A percentile compares a stretch with the other conserved stretches of the same genome.
Evolutionary conservation across 345 rosid genomes (phyloP).

Genomic region (Excoecaria cochinchinensis): DNA sequence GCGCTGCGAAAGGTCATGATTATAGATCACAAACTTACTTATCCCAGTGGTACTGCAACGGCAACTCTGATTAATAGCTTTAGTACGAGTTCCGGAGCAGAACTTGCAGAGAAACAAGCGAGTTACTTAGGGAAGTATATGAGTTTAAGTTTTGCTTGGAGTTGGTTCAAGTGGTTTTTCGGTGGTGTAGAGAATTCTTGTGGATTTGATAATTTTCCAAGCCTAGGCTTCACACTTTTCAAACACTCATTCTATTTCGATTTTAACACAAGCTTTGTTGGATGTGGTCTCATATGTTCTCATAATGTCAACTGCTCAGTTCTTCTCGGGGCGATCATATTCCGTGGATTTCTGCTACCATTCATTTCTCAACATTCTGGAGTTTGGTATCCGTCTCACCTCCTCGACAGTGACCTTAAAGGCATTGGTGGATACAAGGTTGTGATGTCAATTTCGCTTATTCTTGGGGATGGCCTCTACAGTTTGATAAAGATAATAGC

Average conservation of each 20-base stretch:
- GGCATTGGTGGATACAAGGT: slow-evolving; percentile 12
- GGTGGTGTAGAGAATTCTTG: slow-evolving; percentile 1
- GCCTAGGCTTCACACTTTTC: slow-evolving; percentile 10
- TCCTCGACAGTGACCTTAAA: not conserved
- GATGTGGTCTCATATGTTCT: slow-evolving; percentile 21
- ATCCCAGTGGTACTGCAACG: slow-evolving; percentile 14
- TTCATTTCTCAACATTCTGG: slow-evolving; percentile 4
- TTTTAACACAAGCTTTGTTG: slow-evolving; percentile 18
- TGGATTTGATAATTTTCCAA: slow-evolving; percentile 15
- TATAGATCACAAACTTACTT: slow-evolving; percentile 7
- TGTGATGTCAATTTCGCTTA: slow-evolving; percentile 9
- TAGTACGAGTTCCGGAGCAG: slow-evolving; percentile 5
- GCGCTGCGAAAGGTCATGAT: slow-evolving; percentile 14
- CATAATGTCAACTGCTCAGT: slow-evolving; percentile 19
- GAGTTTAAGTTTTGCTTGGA: slow-evolving; percentile 11
- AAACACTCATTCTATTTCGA: slow-evolving; percentile 10
- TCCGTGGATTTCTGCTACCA: slow-evolving; percentile 7
- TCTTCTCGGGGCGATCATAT: slow-evolving; percentile 22
- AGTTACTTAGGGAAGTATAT: slow-evolving; percentile 1
- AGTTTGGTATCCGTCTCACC: slow-evolving; percentile 1
- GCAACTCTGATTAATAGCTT: slow-evolving; percentile 11
- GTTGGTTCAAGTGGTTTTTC: slow-evolving; percentile 16
- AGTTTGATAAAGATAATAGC: slow-evolving; percentile 6
- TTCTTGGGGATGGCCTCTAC: slow-evolving; percentile 12
- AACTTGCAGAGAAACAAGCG: slow-evolving; percentile 15